These are phyloP conservation scores for Aspergillus phoenicis DNA, from an alignment of 2,329 filamentous ascomycete genomes.

Conservation along the genomic window DNA sequence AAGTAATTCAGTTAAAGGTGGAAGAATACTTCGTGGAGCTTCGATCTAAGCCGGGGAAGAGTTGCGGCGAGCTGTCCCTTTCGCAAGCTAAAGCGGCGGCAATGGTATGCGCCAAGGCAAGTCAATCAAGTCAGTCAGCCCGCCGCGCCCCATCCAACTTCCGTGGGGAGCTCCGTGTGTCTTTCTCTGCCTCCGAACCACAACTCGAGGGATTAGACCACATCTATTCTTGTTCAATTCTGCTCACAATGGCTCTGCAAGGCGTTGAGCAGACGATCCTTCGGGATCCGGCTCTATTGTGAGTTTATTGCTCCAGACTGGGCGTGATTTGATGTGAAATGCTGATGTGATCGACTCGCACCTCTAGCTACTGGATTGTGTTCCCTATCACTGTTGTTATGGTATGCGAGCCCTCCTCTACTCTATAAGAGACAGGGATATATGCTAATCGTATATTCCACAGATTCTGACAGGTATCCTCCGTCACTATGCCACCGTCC, in stretches of 20 bases:
- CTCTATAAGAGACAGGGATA: not conserved
- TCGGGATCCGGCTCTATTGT: conserved; percentile 98
- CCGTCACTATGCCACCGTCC: conserved; percentile 92
- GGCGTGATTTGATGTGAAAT: conserved; percentile 1
- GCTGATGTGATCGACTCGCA: not conserved
- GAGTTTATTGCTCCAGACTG: conserved; percentile 42
- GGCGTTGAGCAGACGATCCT: conserved; percentile 91
- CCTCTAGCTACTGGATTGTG: conserved; percentile 91
- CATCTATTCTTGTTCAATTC: conserved; percentile 4
- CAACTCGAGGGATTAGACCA: not conserved
- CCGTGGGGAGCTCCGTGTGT: conserved; percentile 16
- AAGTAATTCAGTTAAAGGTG: not conserved
- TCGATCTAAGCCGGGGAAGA: conserved; percentile 5
- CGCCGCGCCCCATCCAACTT: conserved; percentile 12
- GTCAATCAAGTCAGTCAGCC: conserved; percentile 7
- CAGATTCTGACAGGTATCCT: conserved; percentile 90
- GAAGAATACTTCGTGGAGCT: not conserved
- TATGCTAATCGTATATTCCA: not conserved
- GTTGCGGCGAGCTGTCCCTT: conserved; percentile 44
- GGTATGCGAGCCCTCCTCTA: conserved; percentile 52
- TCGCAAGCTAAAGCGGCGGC: conserved; percentile 29
- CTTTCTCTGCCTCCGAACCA: conserved; percentile 15
- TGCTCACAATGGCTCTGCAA: conserved; percentile 70
- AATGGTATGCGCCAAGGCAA: conserved; percentile 8
- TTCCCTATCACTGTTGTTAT: conserved; percentile 97